A percentile compares a stretch with the other conserved stretches of the same genome.
phyloP scores from a whole-genome alignment of 345 rosid genomes.

The Linum trigynum region DNA sequence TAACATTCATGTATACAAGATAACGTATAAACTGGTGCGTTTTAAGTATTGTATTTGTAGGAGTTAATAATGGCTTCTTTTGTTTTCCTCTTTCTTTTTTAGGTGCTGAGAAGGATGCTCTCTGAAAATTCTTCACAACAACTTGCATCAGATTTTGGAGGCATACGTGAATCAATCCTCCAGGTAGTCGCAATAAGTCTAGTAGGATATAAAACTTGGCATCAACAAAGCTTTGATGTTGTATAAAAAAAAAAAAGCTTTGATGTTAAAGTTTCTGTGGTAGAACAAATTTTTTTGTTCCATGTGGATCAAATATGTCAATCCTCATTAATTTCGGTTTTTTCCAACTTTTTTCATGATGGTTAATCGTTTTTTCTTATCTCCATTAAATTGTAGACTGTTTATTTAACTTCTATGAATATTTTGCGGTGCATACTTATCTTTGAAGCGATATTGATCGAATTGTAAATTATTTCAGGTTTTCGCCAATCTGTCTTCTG shows the following conservation, averaged over 20 bases:
- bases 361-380: neutral
- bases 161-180: conserved; percentile 64
- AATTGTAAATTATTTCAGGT: conserved; percentile 33
- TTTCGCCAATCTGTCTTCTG: conserved; percentile 55
- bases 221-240: neutral
- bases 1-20: neutral
- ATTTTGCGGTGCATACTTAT: neutral
- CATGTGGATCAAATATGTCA: neutral
- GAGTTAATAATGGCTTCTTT: neutral
- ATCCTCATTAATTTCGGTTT: too few species aligned
- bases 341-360: too few species aligned
- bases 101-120: conserved; percentile 57
- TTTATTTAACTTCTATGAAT: too few species aligned
- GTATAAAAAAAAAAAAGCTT: too few species aligned
- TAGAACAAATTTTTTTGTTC: too few species aligned
- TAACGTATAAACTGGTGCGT: neutral
- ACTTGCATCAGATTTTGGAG: conserved; percentile 48
- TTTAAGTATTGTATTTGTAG: conserved; percentile 2
- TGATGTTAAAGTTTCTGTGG: too few species aligned
- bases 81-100: conserved; percentile 14
- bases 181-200: conserved; percentile 33
- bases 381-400: neutral
- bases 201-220: neutral
- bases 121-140: conserved; percentile 33
- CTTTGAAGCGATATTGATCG: neutral